Base-by-base conservation (phyloP, 805 yeast genomes). In the Monosporozyma unispora region DNA sequence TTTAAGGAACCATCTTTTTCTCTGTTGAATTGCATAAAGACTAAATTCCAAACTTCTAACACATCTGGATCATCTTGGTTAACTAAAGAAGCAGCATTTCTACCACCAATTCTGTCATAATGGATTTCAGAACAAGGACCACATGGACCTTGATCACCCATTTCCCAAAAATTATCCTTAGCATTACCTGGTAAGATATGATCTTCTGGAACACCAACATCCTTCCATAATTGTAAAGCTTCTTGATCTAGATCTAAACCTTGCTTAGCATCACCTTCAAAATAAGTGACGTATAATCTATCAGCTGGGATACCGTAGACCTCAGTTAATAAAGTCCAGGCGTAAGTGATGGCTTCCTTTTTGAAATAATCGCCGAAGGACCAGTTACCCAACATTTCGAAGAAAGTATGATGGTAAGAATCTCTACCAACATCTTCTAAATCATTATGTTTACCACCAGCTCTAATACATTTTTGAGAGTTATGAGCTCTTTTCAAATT, bases 121-220 rank as follows among this genome's bases (percentile, higher is more conserved):
- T 93, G 99, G 59, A 93, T 79, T 71, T 93, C 99, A 22, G 96
- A 85, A 73, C 99, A 95, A 47, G 99, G 99, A 54, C 99, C 99
- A 75, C 99, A 93, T 45, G 99, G 99, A 57, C 99, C 99, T 74
- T 91, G 98, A 65, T 95, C 99, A 61, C 99, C 99, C 99, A 93
- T 93, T 75, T 93, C 99, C 99, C 99, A 93, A 71, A 93, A 93
- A 72, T 93, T 93, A 68, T 93, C 99, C 64, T 81, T 74, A 48
- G 82, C 86, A 57, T 82, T 73, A 50, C 99, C 99, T 19, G 96
- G 96, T 57, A 93, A 74, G 58, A 93, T 91, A 66, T 89, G 98
- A 66, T 83, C 90, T 58, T 87, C 96, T 31, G 82, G 77, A 49
- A 91, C 95, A 59, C 99, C 99, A 40, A 84, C 85, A 37, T 76